Percentiles rank a stretch among this genome's conserved stretches.
These are phyloP conservation scores for Ogataea pini DNA, from an alignment of 805 yeast genomes.

Conservation along the genomic window DNA sequence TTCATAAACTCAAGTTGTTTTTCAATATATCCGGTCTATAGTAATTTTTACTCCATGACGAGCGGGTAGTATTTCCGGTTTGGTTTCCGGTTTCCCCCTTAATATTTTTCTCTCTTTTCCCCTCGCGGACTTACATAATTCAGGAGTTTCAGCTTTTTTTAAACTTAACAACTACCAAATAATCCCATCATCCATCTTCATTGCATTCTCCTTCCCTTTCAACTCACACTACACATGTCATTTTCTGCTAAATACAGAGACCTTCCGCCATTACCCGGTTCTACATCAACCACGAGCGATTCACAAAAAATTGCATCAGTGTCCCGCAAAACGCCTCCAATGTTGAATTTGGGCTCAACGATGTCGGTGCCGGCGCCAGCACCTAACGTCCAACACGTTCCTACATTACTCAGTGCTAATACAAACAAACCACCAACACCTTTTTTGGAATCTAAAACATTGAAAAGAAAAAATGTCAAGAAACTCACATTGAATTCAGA, in stretches of 20 bases:
- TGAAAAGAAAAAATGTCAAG: slow-evolving; percentile 61
- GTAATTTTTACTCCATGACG: neutral
- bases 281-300: neutral
- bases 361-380: neutral
- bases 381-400: neutral
- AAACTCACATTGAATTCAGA: slow-evolving; percentile 44
- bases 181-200: neutral
- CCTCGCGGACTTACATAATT: neutral
- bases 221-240: slow-evolving; percentile 4
- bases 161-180: neutral
- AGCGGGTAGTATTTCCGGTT: neutral
- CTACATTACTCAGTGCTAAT: slow-evolving; percentile 3
- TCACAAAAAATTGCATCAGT: slow-evolving; percentile 4
- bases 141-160: neutral
- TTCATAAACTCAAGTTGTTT: neutral
- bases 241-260: slow-evolving; percentile 18
- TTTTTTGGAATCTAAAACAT: slow-evolving; percentile 37
- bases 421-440: slow-evolving; percentile 21
- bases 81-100: neutral
- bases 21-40: neutral
- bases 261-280: slow-evolving; percentile 24
- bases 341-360: neutral
- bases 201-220: slow-evolving; percentile 6
- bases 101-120: too few relatives aligned
- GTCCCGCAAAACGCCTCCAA: slow-evolving; percentile 17